Evolutionary conservation across 306 rosid genomes (phyloP), one percentile per base, ranked within the genome.

Genomic region (Amphicarpaea edgeworthii): DNA sequence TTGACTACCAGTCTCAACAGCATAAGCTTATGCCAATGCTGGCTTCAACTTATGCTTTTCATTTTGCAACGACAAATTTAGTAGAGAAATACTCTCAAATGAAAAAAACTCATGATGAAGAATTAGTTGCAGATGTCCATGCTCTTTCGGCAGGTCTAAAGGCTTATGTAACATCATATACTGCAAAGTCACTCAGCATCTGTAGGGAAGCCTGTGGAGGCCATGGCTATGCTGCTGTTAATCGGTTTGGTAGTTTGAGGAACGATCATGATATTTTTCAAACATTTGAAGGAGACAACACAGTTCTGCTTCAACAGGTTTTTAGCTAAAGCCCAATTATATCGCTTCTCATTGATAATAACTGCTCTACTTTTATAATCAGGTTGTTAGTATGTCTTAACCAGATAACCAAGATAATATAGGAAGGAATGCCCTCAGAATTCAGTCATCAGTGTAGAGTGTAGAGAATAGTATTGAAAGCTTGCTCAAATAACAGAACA

Each of bases 141-240:
- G 90, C 93, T 12, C 91, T 92, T 46, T 92, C 98, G 0, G 96
- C 98, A 3, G 98, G 98, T 65, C 89, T 95, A 59, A 95, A 92
- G 89, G 90, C 98, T 76, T 95, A 95, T 47, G 82, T 95, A 79
- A 95, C 98, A 1, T 57, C 91, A 3, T 95, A 92, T 76, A 92
- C 98, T 0, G 97, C 98, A 19, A 95, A 89, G 87, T 89, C 98
- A 50, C 84, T 95, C 87, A 95, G 90, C 83, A 77, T 76, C 86
- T 95, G 98, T 79, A 89, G 98, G 90, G 98, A 95, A 82, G 90
- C 97, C 60, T 95, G 98, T 83, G 98, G 98, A 76, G 98, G 98
- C 75, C 98, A 95, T 87, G 98, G 98, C 55, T 95, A 95, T 75
- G 98, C 98, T 78, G 97, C 97, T 16, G 97, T 90, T 14, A 95